These are phyloP conservation scores for Botrytis sinoallii DNA, from an alignment of 2,329 filamentous ascomycete species.

Conservation along the genomic window DNA sequence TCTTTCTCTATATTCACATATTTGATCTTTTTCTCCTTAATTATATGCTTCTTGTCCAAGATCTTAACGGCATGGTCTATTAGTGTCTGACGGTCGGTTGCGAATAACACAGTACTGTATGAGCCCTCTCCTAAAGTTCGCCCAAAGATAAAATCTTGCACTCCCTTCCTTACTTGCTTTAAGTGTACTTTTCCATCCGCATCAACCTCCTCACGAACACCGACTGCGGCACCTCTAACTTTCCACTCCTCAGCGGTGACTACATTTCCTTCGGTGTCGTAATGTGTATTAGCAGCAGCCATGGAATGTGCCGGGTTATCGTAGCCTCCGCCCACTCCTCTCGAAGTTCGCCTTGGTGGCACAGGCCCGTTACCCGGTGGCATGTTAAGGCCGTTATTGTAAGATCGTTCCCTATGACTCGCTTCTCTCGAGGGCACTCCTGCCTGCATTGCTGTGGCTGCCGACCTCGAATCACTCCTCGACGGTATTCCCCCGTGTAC, in stretches of 20 bases:
- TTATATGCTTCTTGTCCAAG: conserved; percentile 96
- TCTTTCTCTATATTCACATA: conserved; percentile 99
- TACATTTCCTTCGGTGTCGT: conserved; percentile 55
- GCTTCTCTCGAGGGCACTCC: conserved; percentile 64
- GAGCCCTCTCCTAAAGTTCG: conserved; percentile 90
- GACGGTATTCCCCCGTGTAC: conserved; percentile 50
- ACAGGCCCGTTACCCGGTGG: conserved; percentile 57
- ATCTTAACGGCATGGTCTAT: conserved; percentile 99
- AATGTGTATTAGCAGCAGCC: conserved; percentile 42
- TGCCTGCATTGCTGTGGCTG: conserved; percentile 55
- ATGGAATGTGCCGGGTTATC: conserved; percentile 31
- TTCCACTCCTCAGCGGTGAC: conserved; percentile 86
- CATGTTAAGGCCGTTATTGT: conserved; percentile 55
- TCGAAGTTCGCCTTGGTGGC: conserved; percentile 74
- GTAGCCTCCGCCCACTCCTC: conserved; percentile 61
- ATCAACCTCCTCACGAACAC: conserved; percentile 78
- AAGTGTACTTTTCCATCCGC: conserved; percentile 77
- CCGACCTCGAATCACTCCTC: conserved; percentile 59
- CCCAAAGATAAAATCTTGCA: conserved; percentile 94
- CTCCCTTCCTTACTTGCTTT: conserved; percentile 90
- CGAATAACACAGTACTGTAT: conserved; percentile 92
- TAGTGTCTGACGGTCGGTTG: conserved; percentile 87
- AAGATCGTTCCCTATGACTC: conserved; percentile 66
- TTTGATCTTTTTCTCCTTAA: conserved; percentile 99
- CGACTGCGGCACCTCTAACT: conserved; percentile 86